Evolutionary conservation across 129 eudicot species (phyloP).

Genomic region (Arctium lappa): DNA sequence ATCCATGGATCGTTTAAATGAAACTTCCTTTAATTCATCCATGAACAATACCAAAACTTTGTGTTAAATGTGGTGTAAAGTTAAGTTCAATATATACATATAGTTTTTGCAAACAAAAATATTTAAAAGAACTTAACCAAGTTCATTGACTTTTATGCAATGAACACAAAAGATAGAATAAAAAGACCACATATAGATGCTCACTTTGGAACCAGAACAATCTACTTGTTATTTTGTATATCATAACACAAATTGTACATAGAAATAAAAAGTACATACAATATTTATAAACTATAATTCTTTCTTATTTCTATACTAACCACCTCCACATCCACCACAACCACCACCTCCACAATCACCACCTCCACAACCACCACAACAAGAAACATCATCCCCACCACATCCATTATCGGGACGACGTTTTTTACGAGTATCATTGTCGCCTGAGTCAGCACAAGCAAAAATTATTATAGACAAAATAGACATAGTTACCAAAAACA

Average conservation of each 20-base stretch:
- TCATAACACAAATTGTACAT: neutral
- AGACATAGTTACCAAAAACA: constrained; percentile 18
- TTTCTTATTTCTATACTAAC: neutral
- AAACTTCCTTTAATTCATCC: no score
- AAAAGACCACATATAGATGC: neutral
- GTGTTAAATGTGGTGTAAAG: no score
- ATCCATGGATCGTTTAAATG: no score
- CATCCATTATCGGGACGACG: neutral
- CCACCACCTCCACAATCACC: no score
- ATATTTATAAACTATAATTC: neutral
- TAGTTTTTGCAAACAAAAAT: no score
- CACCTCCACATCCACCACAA: neutral
- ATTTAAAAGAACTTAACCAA: neutral
- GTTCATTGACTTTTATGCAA: neutral
- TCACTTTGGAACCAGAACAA: neutral
- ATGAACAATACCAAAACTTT: no score
- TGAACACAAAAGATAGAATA: neutral
- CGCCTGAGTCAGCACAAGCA: constrained; percentile 16
- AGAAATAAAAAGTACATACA: neutral
- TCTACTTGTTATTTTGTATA: neutral
- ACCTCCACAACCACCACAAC: neutral
- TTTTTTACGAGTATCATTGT: neutral
- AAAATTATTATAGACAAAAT: constrained; percentile 25
- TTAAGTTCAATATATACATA: no score
- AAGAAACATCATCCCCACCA: neutral